phyloP scores from a whole-genome alignment of 2,329 filamentous ascomycete species.

The Xylaria sp. region DNA sequence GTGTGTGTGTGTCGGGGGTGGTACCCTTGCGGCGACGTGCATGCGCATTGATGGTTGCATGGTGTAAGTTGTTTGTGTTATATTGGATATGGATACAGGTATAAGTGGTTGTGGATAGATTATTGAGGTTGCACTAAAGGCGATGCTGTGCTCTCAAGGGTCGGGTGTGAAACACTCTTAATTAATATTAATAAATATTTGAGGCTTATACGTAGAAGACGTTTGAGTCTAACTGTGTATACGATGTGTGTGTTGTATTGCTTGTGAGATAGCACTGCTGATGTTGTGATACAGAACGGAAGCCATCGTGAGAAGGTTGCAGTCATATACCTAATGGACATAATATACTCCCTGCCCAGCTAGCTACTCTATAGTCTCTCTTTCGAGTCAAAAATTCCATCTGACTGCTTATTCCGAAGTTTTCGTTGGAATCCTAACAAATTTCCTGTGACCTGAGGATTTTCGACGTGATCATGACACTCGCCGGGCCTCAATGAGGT shows the following conservation, averaged over 20 bases:
- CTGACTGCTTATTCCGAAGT: not conserved
- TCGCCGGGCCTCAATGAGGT: conserved; percentile 26
- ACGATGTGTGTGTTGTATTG: conserved; percentile 16
- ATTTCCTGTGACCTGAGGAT: conserved; percentile 18
- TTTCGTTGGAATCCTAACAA: conserved; percentile 8
- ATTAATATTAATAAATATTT: not conserved
- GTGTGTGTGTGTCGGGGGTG: conserved; percentile 21
- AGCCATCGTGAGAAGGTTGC: conserved; percentile 20
- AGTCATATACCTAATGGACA: conserved; percentile 20
- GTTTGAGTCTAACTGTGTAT: conserved; percentile 8
- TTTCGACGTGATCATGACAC: conserved; percentile 32
- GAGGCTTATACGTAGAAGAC: not conserved
- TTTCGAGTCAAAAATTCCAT: not conserved
- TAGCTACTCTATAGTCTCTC: not conserved
- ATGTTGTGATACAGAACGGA: conserved; percentile 24
- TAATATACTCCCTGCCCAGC: conserved; percentile 30
- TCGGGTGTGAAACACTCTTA: not conserved
- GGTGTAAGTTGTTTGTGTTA: conserved; percentile 17
- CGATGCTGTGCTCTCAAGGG: conserved; percentile 2
- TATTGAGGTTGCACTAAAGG: conserved; percentile 8
- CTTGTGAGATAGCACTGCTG: conserved; percentile 9
- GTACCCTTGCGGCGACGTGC: conserved; percentile 40
- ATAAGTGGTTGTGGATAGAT: conserved; percentile 6
- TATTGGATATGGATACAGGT: conserved; percentile 2
- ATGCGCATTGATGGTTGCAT: conserved; percentile 40